These are phyloP conservation scores for Ampelomyces quisqualis DNA, from an alignment of 2,329 filamentous ascomycete species.

Conservation along the genomic window DNA sequence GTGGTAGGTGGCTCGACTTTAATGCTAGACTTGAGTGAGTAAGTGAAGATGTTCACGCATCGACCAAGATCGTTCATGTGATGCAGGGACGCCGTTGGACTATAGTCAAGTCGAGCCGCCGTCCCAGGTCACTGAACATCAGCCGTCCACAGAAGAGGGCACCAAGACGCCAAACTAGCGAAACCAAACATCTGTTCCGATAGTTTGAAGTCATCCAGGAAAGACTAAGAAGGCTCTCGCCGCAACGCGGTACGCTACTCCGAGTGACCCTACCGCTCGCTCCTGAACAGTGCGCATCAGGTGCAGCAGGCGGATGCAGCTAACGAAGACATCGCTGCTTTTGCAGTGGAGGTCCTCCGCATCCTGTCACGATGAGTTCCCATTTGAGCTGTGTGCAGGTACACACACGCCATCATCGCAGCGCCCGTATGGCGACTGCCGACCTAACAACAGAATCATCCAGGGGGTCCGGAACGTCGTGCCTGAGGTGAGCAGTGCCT, in stretches of 20 bases:
- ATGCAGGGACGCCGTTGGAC: conserved; percentile 6
- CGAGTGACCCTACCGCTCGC: conserved; percentile 18
- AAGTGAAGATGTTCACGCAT: conserved; percentile 18
- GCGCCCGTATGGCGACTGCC: conserved; percentile 9
- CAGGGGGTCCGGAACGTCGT: conserved; percentile 32
- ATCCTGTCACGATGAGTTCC: conserved; percentile 11
- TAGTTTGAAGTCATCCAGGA: conserved; percentile 12
- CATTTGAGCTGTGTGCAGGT: conserved; percentile 22
- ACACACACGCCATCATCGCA: conserved; percentile 13
- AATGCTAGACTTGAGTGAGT: conserved; percentile 20
- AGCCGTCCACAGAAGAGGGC: conserved; percentile 4
- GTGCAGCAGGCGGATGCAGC: conserved; percentile 17
- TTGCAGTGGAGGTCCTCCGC: conserved; percentile 16
- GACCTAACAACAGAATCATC: conserved; percentile 1
- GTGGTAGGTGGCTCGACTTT: conserved; percentile 14
- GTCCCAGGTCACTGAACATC: conserved; percentile 12
- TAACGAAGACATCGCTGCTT: conserved; percentile 23
- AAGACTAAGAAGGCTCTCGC: conserved; percentile 7
- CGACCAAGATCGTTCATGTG: conserved; percentile 20
- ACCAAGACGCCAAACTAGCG: conserved; percentile 6
- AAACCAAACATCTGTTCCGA: conserved; percentile 3
- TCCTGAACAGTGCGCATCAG: conserved; percentile 18
- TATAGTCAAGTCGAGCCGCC: conserved; percentile 12
- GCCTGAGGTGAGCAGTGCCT: conserved; percentile 25
- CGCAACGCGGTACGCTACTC: conserved; percentile 23